Evolutionary conservation across 73 alveolate species (phyloP).

Genomic region (Symbiodinium natans): DNA sequence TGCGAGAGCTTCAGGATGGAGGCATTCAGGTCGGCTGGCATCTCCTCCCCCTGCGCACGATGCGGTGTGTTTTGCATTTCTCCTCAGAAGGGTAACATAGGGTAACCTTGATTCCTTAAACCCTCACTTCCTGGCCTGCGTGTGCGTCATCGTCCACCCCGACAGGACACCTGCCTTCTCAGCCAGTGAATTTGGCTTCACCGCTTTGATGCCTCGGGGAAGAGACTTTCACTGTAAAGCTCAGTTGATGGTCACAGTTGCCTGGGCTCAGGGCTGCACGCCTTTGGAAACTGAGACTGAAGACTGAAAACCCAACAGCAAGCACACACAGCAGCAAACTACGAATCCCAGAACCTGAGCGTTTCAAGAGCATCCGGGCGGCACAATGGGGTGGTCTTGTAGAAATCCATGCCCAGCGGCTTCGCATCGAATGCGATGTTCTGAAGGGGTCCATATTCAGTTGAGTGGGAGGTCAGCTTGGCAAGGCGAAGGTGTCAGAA

Average conservation of each 20-base stretch:
- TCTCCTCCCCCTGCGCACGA: not conserved
- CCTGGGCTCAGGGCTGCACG: too few relatives aligned
- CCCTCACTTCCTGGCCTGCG: not conserved
- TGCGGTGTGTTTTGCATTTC: not conserved
- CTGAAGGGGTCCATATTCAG: not conserved
- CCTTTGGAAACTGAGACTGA: too few relatives aligned
- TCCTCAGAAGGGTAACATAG: too few relatives aligned
- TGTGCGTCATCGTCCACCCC: not conserved
- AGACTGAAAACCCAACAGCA: too few relatives aligned
- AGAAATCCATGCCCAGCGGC: conserved; percentile 14
- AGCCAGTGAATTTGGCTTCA: not conserved
- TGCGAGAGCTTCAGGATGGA: not conserved
- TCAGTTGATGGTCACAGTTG: too few relatives aligned
- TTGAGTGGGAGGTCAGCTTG: too few relatives aligned
- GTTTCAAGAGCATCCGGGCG: not conserved
- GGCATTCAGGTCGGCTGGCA: not conserved
- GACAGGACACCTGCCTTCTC: not conserved
- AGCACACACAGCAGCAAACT: too few relatives aligned
- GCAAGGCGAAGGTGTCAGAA: too few relatives aligned
- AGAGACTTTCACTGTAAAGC: not conserved
- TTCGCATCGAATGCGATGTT: not conserved
- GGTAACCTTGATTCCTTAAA: too few relatives aligned
- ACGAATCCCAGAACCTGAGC: too few relatives aligned
- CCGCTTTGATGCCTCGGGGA: not conserved
- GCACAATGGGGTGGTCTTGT: not conserved